Evolutionary conservation across 306 rosid genomes (phyloP).

Genomic region (Canavalia ensiformis): DNA sequence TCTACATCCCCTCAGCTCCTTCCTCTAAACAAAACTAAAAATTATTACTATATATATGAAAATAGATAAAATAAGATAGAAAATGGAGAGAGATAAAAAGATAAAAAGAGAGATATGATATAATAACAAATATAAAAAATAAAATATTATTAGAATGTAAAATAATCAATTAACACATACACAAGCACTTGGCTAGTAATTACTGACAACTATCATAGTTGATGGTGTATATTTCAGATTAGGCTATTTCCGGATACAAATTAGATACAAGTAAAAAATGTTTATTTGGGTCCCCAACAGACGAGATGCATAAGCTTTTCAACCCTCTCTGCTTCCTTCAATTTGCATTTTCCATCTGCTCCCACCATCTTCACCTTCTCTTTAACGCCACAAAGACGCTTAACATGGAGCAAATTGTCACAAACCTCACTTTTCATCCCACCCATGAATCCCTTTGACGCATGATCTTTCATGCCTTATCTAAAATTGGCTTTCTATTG

Average conservation of each 20-base stretch:
- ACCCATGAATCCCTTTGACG: constrained; percentile 29
- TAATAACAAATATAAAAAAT: too few relatives aligned
- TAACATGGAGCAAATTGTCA: neutral
- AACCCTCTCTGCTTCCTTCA: constrained; percentile 44
- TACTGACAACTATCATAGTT: too few relatives aligned
- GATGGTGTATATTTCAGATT: neutral
- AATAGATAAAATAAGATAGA: too few relatives aligned
- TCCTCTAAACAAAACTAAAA: neutral
- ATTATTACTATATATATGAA: too few relatives aligned
- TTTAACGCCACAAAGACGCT: constrained; percentile 11
- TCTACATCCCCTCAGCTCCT: neutral
- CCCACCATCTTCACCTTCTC: constrained; percentile 26
- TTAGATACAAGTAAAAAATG: neutral
- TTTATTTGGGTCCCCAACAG: constrained; percentile 45
- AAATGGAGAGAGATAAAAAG: too few relatives aligned
- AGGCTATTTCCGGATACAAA: neutral
- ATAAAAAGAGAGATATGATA: too few relatives aligned
- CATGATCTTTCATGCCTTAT: constrained; percentile 39
- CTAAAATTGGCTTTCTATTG: too few relatives aligned
- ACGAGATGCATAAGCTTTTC: constrained; percentile 45
- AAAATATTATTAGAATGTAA: too few relatives aligned
- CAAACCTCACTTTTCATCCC: neutral
- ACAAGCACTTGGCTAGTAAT: neutral
- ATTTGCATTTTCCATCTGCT: constrained; percentile 12
- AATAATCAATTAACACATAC: neutral